A percentile compares a stretch with the other conserved stretches of the same genome.
These are phyloP conservation scores for Echinochloa phyllopogon DNA, from an alignment of 176 grass and related monocot species.

Conservation along the genomic window DNA sequence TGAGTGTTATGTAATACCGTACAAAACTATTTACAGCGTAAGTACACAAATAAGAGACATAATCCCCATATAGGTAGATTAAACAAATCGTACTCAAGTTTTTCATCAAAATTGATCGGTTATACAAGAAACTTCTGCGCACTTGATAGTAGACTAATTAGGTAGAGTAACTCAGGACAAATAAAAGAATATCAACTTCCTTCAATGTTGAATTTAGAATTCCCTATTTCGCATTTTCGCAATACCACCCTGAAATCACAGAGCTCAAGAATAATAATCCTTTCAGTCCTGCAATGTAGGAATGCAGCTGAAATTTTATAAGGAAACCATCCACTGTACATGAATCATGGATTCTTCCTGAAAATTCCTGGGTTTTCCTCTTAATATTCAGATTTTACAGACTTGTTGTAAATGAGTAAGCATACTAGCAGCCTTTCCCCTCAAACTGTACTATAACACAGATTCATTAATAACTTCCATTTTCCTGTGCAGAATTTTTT, in stretches of 20 bases:
- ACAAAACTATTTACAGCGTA: constrained; percentile 17
- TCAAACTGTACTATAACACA: neutral
- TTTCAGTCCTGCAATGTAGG: neutral
- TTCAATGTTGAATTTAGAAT: constrained; percentile 18
- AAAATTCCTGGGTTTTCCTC: neutral
- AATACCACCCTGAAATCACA: constrained; percentile 9
- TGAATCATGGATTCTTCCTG: neutral
- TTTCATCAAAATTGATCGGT: constrained; percentile 24
- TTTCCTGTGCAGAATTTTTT: constrained; percentile 4
- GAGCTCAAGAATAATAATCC: neutral
- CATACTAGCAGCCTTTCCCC: constrained; percentile 5
- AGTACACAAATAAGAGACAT: constrained; percentile 14
- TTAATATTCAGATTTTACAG: constrained; percentile 9
- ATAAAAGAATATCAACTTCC: constrained; percentile 12
- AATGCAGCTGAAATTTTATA: neutral
- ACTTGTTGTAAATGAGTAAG: neutral
- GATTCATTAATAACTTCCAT: constrained; percentile 10
- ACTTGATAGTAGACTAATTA: neutral
- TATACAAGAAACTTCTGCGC: constrained; percentile 3
- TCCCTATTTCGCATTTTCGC: neutral
- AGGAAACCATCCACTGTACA: neutral
- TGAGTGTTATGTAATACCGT: constrained; percentile 1
- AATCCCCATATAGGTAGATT: constrained; percentile 13
- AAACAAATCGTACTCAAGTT: constrained; percentile 19
- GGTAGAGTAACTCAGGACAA: neutral